Evolutionary conservation across 345 rosid genomes (phyloP).

Genomic region (Xanthoceras sorbifolium): DNA sequence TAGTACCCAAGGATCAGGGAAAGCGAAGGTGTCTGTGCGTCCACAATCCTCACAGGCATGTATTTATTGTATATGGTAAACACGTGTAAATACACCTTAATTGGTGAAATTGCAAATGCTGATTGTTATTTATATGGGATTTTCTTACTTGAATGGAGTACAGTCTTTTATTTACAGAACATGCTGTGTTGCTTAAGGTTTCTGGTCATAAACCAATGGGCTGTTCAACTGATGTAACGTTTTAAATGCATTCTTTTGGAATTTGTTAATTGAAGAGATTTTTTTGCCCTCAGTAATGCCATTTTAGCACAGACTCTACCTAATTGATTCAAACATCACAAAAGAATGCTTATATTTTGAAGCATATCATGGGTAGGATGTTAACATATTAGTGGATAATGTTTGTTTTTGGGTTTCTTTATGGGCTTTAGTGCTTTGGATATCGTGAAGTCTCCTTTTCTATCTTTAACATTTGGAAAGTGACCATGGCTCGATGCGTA

Average conservation of each 20-base stretch:
- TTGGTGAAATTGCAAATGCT: slow-evolving; percentile 21
- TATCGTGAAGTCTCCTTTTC: not conserved
- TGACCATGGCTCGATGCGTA: not conserved
- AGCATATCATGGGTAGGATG: not conserved
- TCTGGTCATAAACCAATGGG: not conserved
- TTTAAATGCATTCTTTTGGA: not conserved
- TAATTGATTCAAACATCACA: not conserved
- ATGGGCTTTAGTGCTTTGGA: not conserved
- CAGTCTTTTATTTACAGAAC: not conserved
- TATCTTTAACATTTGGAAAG: not conserved
- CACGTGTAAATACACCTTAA: not conserved
- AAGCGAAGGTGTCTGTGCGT: slow-evolving; percentile 40
- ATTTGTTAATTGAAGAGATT: not conserved
- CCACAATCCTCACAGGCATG: slow-evolving; percentile 46
- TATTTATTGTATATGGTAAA: slow-evolving; percentile 9
- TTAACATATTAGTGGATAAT: not conserved
- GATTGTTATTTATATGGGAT: not conserved
- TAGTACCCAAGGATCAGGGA: slow-evolving; percentile 44
- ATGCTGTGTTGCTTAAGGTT: not conserved
- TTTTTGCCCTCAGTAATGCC: not conserved
- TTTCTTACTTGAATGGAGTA: not conserved
- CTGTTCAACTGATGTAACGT: slow-evolving; percentile 3
- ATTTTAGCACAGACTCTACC: not conserved
- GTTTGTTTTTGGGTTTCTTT: not conserved
- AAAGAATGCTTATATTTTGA: slow-evolving; percentile 8